phyloP scores from a whole-genome alignment of 1,284 basidiomycete species.

The Rhodotorula mucilaginosa region DNA sequence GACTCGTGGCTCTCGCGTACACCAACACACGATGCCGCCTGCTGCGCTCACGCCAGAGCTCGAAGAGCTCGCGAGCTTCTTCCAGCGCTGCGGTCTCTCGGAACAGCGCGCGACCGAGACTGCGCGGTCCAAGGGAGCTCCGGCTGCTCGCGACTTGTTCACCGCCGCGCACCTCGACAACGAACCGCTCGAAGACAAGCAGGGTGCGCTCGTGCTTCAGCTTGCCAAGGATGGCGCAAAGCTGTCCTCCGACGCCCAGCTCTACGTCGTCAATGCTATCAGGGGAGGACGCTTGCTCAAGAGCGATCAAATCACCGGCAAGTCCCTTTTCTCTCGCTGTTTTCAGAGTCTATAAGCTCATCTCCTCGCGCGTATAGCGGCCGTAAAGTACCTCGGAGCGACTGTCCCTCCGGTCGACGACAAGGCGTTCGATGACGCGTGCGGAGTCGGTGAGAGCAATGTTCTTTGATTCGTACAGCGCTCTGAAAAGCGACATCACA shows the following conservation, averaged over 20 bases:
- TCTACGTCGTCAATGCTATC: slow-evolving; percentile 66
- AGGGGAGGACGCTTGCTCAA: slow-evolving; percentile 70
- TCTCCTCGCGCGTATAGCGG: slow-evolving; percentile 57
- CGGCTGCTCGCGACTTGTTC: slow-evolving; percentile 55
- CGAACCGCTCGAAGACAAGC: slow-evolving; percentile 68
- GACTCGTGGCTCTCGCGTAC: background rate
- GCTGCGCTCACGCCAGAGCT: slow-evolving; percentile 16
- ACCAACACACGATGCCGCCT: slow-evolving; percentile 11
- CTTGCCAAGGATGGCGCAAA: slow-evolving; percentile 67
- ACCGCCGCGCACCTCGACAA: slow-evolving; percentile 42
- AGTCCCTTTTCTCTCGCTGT: slow-evolving; percentile 41
- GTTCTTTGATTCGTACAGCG: background rate
- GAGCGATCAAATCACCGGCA: slow-evolving; percentile 83
- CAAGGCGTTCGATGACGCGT: slow-evolving; percentile 72
- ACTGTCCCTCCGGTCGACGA: slow-evolving; percentile 64
- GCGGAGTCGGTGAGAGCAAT: slow-evolving; percentile 76
- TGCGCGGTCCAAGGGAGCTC: slow-evolving; percentile 43
- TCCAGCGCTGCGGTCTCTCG: slow-evolving; percentile 32
- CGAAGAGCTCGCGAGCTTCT: slow-evolving; percentile 25
- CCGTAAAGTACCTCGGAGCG: slow-evolving; percentile 70
- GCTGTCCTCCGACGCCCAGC: slow-evolving; percentile 60
- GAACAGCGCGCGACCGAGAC: slow-evolving; percentile 35
- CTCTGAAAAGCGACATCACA: background rate
- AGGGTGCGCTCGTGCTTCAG: slow-evolving; percentile 68
- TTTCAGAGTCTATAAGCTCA: too few species aligned